Conservation (phyloP, 1,139 yeast species). For the Saccharomycopsis crataegensis region DNA sequence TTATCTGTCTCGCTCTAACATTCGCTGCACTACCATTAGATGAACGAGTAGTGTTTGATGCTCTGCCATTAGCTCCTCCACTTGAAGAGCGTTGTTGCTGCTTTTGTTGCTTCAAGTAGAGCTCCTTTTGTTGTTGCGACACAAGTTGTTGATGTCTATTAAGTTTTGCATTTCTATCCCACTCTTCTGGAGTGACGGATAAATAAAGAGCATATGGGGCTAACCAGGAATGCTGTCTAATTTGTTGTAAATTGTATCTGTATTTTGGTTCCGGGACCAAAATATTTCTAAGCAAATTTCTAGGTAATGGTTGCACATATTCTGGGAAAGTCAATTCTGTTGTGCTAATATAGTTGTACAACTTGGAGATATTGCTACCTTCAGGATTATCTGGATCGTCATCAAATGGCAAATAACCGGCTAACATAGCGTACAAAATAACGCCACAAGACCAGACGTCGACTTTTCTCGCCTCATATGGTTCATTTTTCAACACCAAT, state of each 20-base stretch:
- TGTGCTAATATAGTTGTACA: constrained; percentile 84
- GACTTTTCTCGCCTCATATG: constrained; percentile 89
- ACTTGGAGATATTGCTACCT: constrained; percentile 85
- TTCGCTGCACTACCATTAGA: not conserved
- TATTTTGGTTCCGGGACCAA: constrained; percentile 80
- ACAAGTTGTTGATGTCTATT: constrained; percentile 5
- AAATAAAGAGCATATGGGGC: constrained; percentile 73
- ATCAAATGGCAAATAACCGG: constrained; percentile 96
- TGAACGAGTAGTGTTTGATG: not conserved
- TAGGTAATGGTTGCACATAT: constrained; percentile 81
- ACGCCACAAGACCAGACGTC: constrained; percentile 98
- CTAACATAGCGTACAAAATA: constrained; percentile 89
- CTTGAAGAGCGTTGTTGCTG: constrained; percentile 8
- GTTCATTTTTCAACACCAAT: constrained; percentile 76
- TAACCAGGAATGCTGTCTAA: constrained; percentile 83
- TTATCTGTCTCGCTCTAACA: not conserved
- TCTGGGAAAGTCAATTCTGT: constrained; percentile 95
- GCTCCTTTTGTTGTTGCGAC: constrained; percentile 3
- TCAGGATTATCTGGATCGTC: constrained; percentile 97
- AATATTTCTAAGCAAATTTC: constrained; percentile 81
- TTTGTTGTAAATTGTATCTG: constrained; percentile 61
- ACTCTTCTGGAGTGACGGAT: constrained; percentile 78
- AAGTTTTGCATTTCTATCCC: constrained; percentile 51
- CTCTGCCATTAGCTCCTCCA: not conserved
- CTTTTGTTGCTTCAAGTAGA: constrained; percentile 1